Base-by-base conservation (phyloP, 1,284 basidiomycete species). In the Fistulina hepatica region DNA sequence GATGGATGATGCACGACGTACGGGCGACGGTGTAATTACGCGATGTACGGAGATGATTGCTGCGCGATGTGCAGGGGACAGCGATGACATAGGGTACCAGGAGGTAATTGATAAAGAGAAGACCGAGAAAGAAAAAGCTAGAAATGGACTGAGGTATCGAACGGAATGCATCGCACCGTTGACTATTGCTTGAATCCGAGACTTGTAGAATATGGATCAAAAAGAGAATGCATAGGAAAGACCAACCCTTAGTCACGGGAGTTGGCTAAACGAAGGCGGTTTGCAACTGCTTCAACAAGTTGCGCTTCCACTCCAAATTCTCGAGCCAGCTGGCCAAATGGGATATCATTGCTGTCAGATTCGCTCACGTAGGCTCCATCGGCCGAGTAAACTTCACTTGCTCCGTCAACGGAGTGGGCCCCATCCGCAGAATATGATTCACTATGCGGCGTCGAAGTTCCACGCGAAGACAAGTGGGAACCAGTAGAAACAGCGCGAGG, bases 291-390 rank as follows among this genome's bases (percentile, higher is more conserved):
- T 46, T 81, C 70, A 33, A 84, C 71, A 21, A 84, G 53, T 30
- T 74, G 64, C 20, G 81, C 64, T 41, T 81, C 73, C 16, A 84
- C 65, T 17, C 78, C 78, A 44, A 83, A 84, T 53, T 84, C 81
- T 46, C 67, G 67, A 17, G 81, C 81, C 15, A 84, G 63, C 21
- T 69, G 65, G 30, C 61, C 63, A 36, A 71, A 66, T 6, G 60
- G 49, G 34, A 49, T 47, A 32, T 37, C 46, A 48, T 33, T 43
- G 40, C 37, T 35, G 15, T 40, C 37, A 13, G 41, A 40, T 21
- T 43, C 40, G 15, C 41, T 39, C 36, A 44, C 39, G 24, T 37
- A 33, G 7, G 22, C 22, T 35, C 40, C 34, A 47, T 27, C 34
- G 8, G 34, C 23, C 11, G 30, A 24, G 33, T 30, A 22, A 24